Percentiles rank a stretch among this genome's conserved stretches.
phyloP scores from a whole-genome alignment of 495 filamentous ascomycete species.

The Talaromyces thailandensis region DNA sequence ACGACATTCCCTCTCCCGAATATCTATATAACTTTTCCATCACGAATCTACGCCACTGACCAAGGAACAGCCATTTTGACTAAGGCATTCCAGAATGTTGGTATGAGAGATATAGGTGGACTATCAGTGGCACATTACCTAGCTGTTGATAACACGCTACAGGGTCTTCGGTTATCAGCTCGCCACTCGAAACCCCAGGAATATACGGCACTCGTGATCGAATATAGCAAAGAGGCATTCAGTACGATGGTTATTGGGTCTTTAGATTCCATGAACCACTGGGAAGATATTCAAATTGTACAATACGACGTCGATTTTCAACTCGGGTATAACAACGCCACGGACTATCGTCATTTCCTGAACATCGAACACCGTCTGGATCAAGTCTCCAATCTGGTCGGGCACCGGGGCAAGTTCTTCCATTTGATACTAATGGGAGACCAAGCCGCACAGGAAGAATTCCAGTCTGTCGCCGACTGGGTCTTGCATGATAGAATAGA shows the following conservation, averaged over 20 bases:
- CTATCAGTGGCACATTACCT: neutral
- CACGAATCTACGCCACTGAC: neutral
- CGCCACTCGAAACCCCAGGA: neutral
- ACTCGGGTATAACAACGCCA: neutral
- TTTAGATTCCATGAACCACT: neutral
- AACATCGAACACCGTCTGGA: neutral
- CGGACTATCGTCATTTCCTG: neutral
- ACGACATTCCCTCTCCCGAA: neutral
- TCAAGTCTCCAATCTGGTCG: neutral
- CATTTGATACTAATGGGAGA: neutral
- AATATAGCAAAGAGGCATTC: constrained; percentile 2
- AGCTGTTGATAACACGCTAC: neutral
- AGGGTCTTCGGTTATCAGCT: neutral
- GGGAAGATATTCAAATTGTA: neutral
- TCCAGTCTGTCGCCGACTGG: neutral
- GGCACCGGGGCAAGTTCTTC: neutral
- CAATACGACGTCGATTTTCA: neutral
- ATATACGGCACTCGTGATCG: neutral
- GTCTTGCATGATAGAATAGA: neutral
- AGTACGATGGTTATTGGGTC: neutral
- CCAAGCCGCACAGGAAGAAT: neutral
- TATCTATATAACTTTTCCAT: neutral
- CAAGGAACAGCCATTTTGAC: neutral
- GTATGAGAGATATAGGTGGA: neutral
- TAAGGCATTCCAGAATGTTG: neutral